phyloP scores from a whole-genome alignment of 2,329 filamentous ascomycete genomes.

The Talaromyces amestolkiae region DNA sequence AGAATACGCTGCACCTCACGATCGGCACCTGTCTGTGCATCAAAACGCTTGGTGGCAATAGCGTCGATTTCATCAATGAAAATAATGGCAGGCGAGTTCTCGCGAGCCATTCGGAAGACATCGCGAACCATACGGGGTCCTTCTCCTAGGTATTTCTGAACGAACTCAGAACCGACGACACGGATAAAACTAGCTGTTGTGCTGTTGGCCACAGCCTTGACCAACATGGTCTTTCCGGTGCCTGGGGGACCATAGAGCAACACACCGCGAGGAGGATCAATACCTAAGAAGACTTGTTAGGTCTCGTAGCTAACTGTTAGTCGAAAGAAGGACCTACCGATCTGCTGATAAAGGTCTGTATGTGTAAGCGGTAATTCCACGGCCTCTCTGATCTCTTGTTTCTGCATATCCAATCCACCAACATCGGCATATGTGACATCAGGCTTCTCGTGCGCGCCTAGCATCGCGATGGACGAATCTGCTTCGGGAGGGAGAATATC shows the following conservation, averaged over 20 bases:
- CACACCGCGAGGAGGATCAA: slow-evolving; percentile 94
- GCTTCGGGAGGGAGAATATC: slow-evolving; percentile 98
- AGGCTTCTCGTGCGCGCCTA: slow-evolving; percentile 93
- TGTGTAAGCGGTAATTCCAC: slow-evolving; percentile 95
- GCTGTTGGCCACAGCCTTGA: slow-evolving; percentile 97
- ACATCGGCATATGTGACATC: slow-evolving; percentile 98
- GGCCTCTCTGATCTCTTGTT: slow-evolving; percentile 97
- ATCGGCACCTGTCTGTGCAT: slow-evolving; percentile 96
- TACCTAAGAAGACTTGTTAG: slow-evolving; percentile 49
- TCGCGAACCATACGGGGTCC: slow-evolving; percentile 98
- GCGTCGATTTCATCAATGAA: slow-evolving; percentile 99
- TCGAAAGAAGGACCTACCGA: slow-evolving; percentile 55
- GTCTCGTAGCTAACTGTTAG: background rate
- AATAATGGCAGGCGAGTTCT: slow-evolving; percentile 97
- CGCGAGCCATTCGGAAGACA: slow-evolving; percentile 97
- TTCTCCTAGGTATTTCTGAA: slow-evolving; percentile 97
- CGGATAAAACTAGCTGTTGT: slow-evolving; percentile 98
- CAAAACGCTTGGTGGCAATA: slow-evolving; percentile 98
- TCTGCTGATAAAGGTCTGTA: slow-evolving; percentile 98
- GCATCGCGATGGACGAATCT: slow-evolving; percentile 97
- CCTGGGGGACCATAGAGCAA: slow-evolving; percentile 93
- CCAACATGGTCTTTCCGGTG: slow-evolving; percentile 94
- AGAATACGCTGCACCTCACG: slow-evolving; percentile 98
- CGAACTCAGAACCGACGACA: slow-evolving; percentile 96
- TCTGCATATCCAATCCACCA: slow-evolving; percentile 98